Conservation (phyloP, 306 rosid species). For the Acacia melanoxylon region DNA sequence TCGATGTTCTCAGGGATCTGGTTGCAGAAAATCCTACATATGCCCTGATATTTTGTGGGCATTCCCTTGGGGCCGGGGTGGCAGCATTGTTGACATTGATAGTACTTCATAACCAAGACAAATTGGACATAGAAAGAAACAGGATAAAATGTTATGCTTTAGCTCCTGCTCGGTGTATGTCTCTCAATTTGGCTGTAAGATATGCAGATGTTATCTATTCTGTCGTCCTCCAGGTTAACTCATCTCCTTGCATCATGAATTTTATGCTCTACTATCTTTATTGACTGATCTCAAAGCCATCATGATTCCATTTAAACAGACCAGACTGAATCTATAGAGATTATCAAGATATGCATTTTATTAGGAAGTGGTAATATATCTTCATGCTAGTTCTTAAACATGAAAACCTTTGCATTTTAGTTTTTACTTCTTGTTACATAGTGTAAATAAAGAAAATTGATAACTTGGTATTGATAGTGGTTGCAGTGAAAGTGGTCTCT, state of each 20-base stretch:
- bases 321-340: constrained; percentile 7
- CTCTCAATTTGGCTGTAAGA: constrained; percentile 94
- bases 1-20: constrained; percentile 61
- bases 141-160: constrained; percentile 77
- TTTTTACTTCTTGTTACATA: not conserved
- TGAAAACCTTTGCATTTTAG: constrained; percentile 3
- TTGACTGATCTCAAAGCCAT: constrained; percentile 15
- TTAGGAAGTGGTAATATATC: not conserved
- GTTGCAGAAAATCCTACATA: constrained; percentile 62
- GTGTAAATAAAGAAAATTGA: not conserved
- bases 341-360: constrained; percentile 10
- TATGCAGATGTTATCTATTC: constrained; percentile 89
- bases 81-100: constrained; percentile 78
- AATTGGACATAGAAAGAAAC: constrained; percentile 75
- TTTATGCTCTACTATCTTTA: not conserved
- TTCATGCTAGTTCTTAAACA: constrained; percentile 4
- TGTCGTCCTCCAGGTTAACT: constrained; percentile 78
- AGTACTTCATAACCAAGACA: constrained; percentile 54
- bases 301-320: constrained; percentile 10
- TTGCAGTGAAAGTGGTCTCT: constrained; percentile 6
- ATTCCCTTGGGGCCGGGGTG: constrained; percentile 94
- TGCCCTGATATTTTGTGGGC: constrained; percentile 70
- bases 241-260: constrained; percentile 19
- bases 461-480: constrained; percentile 8
- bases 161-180: constrained; percentile 89